Base-by-base conservation (phyloP, 768 basidiomycete genomes). In the Roridomyces roridus region DNA sequence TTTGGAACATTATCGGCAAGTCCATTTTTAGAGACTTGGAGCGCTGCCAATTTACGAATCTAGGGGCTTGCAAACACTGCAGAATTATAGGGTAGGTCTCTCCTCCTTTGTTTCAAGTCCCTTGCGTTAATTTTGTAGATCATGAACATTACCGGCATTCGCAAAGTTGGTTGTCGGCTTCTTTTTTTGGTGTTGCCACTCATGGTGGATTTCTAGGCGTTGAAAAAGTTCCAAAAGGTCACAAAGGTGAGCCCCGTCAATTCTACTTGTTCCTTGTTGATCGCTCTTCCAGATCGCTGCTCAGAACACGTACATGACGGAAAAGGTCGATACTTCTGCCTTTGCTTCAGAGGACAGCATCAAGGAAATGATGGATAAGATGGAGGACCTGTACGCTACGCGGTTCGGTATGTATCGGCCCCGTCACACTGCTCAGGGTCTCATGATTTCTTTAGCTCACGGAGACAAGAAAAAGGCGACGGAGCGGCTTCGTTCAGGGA, bases 111-210 rank as follows among this genome's bases (percentile, higher is more conserved):
- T 51, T 15, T 11, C 24, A 34, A 57, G 23, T 24, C 10, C 26
- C 39, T 39, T 29, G 29, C 24, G 21, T 23, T 23, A 14, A 35
- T n/a, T 41, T 25, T 21, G 9, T 60, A 93, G 88, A 85, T 90
- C 41, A 72, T 98, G 36, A 98, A 99, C 70, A 71, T 94, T 10
- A 91, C 92, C 1, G 97, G 96, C 1, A 94, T 97, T 69, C 80
- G 91, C 24, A 94, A 94, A 68, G 87, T 34, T 34, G 31, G 31
- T 34, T 15, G 31, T 34, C 31, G 15, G 15, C 15, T 34, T 34
- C 31, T 34, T 15, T 34, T 10, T 15, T 11, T 34, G 11, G 31
- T 34, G 11, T 15, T 34, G 10, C 3, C 11, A 15, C 31, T 34
- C 11, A 34, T 11, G 31, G 11, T 15, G 10, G 7, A 8, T 3